phyloP scores from a whole-genome alignment of 805 yeast species.

The Zygosaccharomyces bailii region DNA sequence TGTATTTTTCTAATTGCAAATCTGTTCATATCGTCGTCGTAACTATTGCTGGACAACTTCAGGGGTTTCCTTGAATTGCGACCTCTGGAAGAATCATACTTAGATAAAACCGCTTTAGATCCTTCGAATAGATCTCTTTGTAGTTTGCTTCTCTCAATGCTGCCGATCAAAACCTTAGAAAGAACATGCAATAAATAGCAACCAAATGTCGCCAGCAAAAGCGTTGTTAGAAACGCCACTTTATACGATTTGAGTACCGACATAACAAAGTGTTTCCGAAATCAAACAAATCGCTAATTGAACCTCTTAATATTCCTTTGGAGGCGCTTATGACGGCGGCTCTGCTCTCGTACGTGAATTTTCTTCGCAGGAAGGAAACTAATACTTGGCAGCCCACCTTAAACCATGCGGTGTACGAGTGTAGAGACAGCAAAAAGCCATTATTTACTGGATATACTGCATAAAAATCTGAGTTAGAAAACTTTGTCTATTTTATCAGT shows the following conservation, averaged over 20 bases:
- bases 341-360: not conserved
- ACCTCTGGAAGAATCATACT: slow-evolving; percentile 19
- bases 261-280: not conserved
- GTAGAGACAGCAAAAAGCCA: slow-evolving; percentile 3
- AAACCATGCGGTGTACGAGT: not conserved
- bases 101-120: slow-evolving; percentile 18
- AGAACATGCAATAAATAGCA: slow-evolving; percentile 4
- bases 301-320: not conserved
- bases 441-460: too few species aligned
- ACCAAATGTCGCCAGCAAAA: slow-evolving; percentile 6
- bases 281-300: not conserved
- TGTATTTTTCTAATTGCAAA: not conserved
- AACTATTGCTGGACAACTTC: slow-evolving; percentile 30
- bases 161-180: slow-evolving; percentile 6
- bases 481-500: too few species aligned
- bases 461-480: too few species aligned
- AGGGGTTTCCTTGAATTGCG: slow-evolving; percentile 13
- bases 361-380: not conserved
- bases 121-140: slow-evolving; percentile 12
- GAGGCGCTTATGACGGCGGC: slow-evolving; percentile 2
- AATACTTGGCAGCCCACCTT: not conserved
- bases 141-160: slow-evolving; percentile 5
- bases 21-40: slow-evolving; percentile 20
- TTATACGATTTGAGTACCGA: slow-evolving; percentile 3
- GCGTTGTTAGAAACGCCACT: not conserved